Percentiles rank a stretch among this genome's conserved stretches.
Conservation (phyloP, 192 early-diverging fungal species). For the Diversispora epigaea region DNA sequence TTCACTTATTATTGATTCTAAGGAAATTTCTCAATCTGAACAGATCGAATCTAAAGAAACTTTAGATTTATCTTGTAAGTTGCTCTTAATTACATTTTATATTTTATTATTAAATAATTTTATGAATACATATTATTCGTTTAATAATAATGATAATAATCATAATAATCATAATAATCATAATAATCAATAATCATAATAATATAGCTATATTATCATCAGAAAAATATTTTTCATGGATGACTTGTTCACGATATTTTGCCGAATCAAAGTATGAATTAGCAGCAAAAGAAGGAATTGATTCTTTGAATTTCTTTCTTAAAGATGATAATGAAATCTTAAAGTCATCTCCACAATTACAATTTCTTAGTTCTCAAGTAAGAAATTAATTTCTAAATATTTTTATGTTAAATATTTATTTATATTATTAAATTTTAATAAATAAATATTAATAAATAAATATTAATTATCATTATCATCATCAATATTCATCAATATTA, state of each 20-base stretch:
- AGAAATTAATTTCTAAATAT: not conserved
- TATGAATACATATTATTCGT: not conserved
- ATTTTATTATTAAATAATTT: not conserved
- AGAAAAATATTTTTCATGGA: slow-evolving; percentile 6
- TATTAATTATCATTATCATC: no score
- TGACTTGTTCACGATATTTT: slow-evolving; percentile 5
- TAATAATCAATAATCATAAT: no score
- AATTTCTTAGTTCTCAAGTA: slow-evolving; percentile 25
- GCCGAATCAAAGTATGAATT: slow-evolving; percentile 24
- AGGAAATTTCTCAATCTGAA: not conserved
- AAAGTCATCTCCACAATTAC: not conserved
- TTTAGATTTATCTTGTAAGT: no score
- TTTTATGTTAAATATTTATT: not conserved
- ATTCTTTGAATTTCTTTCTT: slow-evolving; percentile 3
- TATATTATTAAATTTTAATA: not conserved
- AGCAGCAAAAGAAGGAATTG: slow-evolving; percentile 3
- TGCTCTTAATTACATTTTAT: not conserved
- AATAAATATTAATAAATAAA: no score
- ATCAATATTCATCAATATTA: no score
- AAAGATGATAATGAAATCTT: slow-evolving; percentile 8
- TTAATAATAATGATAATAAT: no score
- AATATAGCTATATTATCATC: not conserved
- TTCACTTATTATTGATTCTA: not conserved
- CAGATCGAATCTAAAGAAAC: not conserved
- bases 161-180: no score